phyloP scores from a whole-genome alignment of 495 filamentous ascomycete genomes.

The Aspergillus asperescens region DNA sequence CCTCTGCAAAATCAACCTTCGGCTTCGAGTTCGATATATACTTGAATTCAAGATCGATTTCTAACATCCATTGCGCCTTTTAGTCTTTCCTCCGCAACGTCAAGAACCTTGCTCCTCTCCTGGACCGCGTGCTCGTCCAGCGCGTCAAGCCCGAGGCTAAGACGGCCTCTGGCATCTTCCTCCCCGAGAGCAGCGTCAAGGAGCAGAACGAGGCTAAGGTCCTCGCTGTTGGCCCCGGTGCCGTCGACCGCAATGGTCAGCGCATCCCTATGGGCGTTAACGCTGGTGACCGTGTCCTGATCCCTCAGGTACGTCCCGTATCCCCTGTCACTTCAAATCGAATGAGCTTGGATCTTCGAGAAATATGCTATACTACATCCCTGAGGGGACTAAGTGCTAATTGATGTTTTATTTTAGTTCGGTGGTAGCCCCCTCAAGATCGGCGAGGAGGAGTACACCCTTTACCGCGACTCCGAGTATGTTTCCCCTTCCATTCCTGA shows the following conservation, averaged over 20 bases:
- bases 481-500: conserved; percentile 29
- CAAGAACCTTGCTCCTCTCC: conserved; percentile 89
- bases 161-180: conserved; percentile 93
- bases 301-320: conserved; percentile 75
- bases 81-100: conserved; percentile 80
- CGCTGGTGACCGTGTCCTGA: conserved; percentile 87
- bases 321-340: neutral
- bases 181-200: conserved; percentile 95
- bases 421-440: conserved; percentile 95
- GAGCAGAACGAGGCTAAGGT: conserved; percentile 97
- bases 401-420: conserved; percentile 56
- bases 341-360: neutral
- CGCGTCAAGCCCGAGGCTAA: conserved; percentile 95
- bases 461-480: conserved; percentile 97
- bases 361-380: neutral
- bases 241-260: conserved; percentile 79
- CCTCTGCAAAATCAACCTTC: conserved; percentile 3
- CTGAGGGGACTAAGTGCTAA: conserved; percentile 2
- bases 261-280: conserved; percentile 73
- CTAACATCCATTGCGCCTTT: neutral
- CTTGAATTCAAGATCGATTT: neutral
- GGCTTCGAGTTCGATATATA: neutral
- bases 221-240: conserved; percentile 88
- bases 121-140: conserved; percentile 98
- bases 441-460: conserved; percentile 89